These are phyloP conservation scores for Glycine latifolia DNA, from an alignment of 306 rosid genomes.

Conservation along the genomic window DNA sequence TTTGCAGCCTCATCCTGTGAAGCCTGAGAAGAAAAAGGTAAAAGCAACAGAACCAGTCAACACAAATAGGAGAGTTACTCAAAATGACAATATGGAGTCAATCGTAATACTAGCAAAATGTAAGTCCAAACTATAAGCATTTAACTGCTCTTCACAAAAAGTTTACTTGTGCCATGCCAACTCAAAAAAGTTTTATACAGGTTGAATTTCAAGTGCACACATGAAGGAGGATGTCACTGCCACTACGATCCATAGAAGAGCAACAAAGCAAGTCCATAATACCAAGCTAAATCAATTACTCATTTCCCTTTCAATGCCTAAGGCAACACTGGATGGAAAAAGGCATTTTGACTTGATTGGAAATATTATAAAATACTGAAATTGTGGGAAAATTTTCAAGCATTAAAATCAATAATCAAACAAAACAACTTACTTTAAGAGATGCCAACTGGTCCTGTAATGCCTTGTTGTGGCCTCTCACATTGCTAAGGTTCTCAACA, in stretches of 20 bases:
- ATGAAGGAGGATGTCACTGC: not conserved
- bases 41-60: slow-evolving; percentile 17
- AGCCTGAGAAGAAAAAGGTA: slow-evolving; percentile 54
- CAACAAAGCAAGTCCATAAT: not conserved
- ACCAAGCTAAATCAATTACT: not conserved
- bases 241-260: not conserved
- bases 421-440: slow-evolving; percentile 61
- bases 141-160: not conserved
- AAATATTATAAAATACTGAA: not conserved
- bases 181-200: not conserved
- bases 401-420: not conserved
- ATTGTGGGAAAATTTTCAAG: not conserved
- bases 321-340: not conserved
- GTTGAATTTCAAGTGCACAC: not conserved
- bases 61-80: not conserved
- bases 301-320: not conserved
- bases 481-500: slow-evolving; percentile 78
- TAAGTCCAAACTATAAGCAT: slow-evolving; percentile 16
- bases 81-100: slow-evolving; percentile 8
- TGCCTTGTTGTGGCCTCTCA: slow-evolving; percentile 85
- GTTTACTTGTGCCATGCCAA: not conserved
- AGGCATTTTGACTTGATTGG: slow-evolving; percentile 2
- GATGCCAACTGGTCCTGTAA: slow-evolving; percentile 81
- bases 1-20: slow-evolving; percentile 73
- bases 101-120: not conserved